phyloP scores from a whole-genome alignment of 108 stramenopile species.

The Nitzschia palea region DNA sequence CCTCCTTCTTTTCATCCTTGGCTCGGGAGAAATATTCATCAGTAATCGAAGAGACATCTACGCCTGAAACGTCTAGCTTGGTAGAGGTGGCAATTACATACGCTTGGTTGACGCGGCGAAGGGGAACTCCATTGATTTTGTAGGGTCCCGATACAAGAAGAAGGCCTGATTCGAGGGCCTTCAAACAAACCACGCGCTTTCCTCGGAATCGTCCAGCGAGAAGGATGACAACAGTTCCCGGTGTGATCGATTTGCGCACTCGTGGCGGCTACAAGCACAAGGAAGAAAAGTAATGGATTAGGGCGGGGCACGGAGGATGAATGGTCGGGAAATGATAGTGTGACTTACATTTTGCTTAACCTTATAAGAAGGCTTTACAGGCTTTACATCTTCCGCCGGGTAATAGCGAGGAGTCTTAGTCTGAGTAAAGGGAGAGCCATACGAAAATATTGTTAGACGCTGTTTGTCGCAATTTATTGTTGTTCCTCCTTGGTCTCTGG shows the following conservation, averaged over 20 bases:
- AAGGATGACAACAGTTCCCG: slow-evolving; percentile 98
- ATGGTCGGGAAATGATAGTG: too few species aligned
- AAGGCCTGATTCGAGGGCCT: slow-evolving; percentile 94
- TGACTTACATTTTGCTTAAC: slow-evolving; percentile 76
- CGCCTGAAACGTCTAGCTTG: slow-evolving; percentile 88
- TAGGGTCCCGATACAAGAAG: slow-evolving; percentile 98
- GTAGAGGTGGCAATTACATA: slow-evolving; percentile 99
- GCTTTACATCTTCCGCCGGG: slow-evolving; percentile 94
- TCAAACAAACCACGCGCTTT: slow-evolving; percentile 98
- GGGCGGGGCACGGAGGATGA: background rate
- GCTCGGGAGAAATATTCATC: slow-evolving; percentile 94
- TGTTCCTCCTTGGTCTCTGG: too few species aligned
- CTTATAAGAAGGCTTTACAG: slow-evolving; percentile 53
- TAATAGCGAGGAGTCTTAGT: slow-evolving; percentile 72
- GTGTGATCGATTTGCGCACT: slow-evolving; percentile 93
- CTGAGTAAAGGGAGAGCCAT: slow-evolving; percentile 6
- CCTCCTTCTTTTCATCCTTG: slow-evolving; percentile 56
- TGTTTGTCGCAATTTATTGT: too few species aligned
- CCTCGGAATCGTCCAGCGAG: slow-evolving; percentile 99
- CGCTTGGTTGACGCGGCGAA: slow-evolving; percentile 98
- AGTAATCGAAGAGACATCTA: slow-evolving; percentile 82
- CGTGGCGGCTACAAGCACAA: slow-evolving; percentile 66
- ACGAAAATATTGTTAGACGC: too few species aligned
- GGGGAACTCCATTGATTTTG: slow-evolving; percentile 98
- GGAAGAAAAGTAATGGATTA: background rate